Evolutionary conservation across 768 basidiomycete genomes (phyloP), one percentile per base, ranked within the genome.

Genomic region (Collybiopsis luxurians): DNA sequence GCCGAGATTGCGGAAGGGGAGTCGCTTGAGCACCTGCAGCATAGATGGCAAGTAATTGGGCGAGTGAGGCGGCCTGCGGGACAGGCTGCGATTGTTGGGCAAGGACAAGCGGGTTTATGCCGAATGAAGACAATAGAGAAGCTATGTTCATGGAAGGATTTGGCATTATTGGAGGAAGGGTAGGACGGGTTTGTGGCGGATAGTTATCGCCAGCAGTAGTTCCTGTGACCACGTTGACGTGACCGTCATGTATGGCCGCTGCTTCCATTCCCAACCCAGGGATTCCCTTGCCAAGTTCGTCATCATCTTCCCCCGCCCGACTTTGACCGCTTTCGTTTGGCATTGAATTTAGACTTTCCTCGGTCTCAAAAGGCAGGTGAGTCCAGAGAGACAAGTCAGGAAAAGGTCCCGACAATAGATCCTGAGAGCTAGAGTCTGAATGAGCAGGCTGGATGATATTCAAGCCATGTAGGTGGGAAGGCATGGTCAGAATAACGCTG

Each of bases 361-460:
- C 89, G 0, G 83, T 83, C 58, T 91, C 85, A 66, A 94, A 94
- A 7, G 84, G 71, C 55, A 93, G 77, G 70, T 90, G 86, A 13
- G 89, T 88, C 92, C 92, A 94, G 53, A 94, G 76, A 19, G 79
- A 77, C 54, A 92, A 77, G 71, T 93, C 91, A 11, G 87, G 86
- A 66, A 84, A 89, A 0, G 85, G 81, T 0, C 83, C 75, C 0
- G 82, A 72, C 59, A 90, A 79, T 24, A 90, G 76, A 58, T 89
- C 85, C 66, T 83, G 81, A 27, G 70, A 65, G 61, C 79, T 76
- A 4, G 73, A 63, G 15, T 76, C 63, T 17, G 71, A 66, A 26
- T 72, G 71, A n/a, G 72, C 63, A 40, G 86, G 79, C 44, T 86
- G 84, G 53, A 94, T 79, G 71, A 92, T 75, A 72, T 93, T 92